phyloP scores from a whole-genome alignment of 257 asterid genomes.

The Lavandula angustifolia region DNA sequence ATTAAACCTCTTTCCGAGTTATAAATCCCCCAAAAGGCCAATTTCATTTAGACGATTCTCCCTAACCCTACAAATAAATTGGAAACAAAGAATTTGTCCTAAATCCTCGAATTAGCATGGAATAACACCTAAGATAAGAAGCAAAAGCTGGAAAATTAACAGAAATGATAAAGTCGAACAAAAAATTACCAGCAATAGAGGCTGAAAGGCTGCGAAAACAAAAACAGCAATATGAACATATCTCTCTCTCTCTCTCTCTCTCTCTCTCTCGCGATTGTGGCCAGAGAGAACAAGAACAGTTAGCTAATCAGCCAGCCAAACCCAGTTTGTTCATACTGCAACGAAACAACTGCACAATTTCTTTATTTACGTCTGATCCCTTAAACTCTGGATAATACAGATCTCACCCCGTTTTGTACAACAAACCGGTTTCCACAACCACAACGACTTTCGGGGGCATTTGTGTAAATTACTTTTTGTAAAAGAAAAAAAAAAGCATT shows the following conservation, averaged over 20 bases:
- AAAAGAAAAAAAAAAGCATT: no score
- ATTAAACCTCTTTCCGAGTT: not conserved
- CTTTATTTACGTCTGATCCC: conserved; percentile 27
- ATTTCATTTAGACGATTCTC: conserved; percentile 9
- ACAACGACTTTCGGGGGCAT: no score
- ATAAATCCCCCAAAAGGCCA: conserved; percentile 24
- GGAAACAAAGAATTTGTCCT: conserved; percentile 8
- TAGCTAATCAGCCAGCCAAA: conserved; percentile 32
- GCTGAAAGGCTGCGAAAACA: conserved; percentile 23
- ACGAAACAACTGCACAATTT: conserved; percentile 10
- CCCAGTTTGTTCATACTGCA: conserved; percentile 26
- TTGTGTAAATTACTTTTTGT: no score
- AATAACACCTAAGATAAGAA: not conserved
- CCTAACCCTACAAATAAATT: not conserved
- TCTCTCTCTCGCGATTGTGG: conserved; percentile 29
- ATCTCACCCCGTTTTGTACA: conserved; percentile 4
- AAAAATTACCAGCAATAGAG: conserved; percentile 33
- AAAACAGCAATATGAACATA: conserved; percentile 15
- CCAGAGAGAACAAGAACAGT: conserved; percentile 31
- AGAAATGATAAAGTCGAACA: not conserved
- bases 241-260: conserved; percentile 24
- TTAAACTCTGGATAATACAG: not conserved
- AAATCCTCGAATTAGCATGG: conserved; percentile 28
- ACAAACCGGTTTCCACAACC: not conserved
- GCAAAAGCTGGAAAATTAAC: not conserved